These are phyloP conservation scores for Hypoxylon crocopeplum DNA, from an alignment of 495 filamentous ascomycete genomes.

Conservation along the genomic window DNA sequence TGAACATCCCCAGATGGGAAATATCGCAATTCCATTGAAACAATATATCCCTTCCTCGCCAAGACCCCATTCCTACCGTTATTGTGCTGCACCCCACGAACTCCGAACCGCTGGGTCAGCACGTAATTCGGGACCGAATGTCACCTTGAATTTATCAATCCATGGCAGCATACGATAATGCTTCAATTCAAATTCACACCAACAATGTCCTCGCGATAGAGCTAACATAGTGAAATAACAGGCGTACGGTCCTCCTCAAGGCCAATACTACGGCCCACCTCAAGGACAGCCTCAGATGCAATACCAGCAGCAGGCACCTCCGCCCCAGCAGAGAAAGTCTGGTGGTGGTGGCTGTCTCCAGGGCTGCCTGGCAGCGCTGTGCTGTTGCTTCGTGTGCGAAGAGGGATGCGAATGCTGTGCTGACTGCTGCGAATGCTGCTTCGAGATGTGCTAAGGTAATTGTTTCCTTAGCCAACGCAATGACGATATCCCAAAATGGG, in stretches of 20 bases:
- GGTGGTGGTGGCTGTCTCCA: constrained; percentile 67
- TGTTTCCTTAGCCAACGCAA: constrained; percentile 11
- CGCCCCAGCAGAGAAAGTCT: constrained; percentile 52
- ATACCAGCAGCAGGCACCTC: constrained; percentile 67
- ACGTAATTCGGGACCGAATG: constrained; percentile 13
- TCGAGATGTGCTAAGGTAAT: constrained; percentile 59
- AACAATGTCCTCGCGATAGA: neutral
- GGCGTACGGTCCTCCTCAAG: constrained; percentile 42
- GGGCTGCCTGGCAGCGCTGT: constrained; percentile 71
- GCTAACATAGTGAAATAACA: constrained; percentile 22
- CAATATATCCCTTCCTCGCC: constrained; percentile 16
- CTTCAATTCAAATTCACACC: neutral
- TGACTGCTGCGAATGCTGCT: constrained; percentile 71
- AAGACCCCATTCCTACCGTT: constrained; percentile 8
- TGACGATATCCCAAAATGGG: constrained; percentile 8
- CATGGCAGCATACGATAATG: neutral
- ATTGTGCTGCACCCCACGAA: constrained; percentile 12
- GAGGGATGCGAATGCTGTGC: constrained; percentile 81
- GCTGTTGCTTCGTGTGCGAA: constrained; percentile 81
- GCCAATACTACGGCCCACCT: constrained; percentile 34
- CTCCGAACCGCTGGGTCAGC: constrained; percentile 2
- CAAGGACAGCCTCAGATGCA: constrained; percentile 50
- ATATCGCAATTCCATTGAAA: constrained; percentile 26
- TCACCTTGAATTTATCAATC: constrained; percentile 5
- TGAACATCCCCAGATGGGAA: constrained; percentile 16